These are phyloP conservation scores for Asterochloris sp. DNA, from an alignment of 139 green algal species.

Conservation along the genomic window DNA sequence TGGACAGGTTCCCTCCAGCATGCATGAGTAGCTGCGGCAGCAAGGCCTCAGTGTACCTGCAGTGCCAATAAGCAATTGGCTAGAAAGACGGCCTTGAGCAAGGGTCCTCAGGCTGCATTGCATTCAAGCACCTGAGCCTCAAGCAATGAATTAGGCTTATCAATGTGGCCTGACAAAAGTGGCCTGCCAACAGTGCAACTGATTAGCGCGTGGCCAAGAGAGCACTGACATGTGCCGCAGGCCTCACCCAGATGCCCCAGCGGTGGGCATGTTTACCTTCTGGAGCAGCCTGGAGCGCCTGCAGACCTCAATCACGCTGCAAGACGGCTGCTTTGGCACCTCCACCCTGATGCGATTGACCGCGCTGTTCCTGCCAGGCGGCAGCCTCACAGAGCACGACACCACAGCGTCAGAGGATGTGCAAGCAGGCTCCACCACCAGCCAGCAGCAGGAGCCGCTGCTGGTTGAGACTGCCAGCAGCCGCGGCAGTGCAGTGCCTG, in stretches of 20 bases:
- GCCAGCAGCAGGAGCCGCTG: neutral
- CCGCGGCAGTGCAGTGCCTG: neutral
- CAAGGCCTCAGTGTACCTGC: too few species aligned
- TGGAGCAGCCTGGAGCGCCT: neutral
- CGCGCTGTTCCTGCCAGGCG: conserved; percentile 20
- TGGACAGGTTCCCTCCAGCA: too few species aligned
- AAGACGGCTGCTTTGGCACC: conserved; percentile 39
- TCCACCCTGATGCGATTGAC: conserved; percentile 39
- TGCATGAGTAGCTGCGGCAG: too few species aligned
- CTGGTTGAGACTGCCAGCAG: neutral
- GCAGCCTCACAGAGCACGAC: too few species aligned
- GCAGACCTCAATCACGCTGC: conserved; percentile 26
- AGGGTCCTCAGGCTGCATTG: too few species aligned
- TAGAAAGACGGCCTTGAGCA: too few species aligned
- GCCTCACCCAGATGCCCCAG: neutral
- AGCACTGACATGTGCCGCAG: neutral
- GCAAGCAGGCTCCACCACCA: too few species aligned
- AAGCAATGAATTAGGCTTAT: too few species aligned
- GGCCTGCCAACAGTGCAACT: neutral
- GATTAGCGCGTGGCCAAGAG: neutral
- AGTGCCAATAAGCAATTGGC: too few species aligned
- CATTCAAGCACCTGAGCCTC: too few species aligned
- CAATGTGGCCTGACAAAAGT: too few species aligned
- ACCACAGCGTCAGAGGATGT: too few species aligned
- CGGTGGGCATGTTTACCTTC: conserved; percentile 9